Evolutionary conservation across 2,329 filamentous ascomycete genomes (phyloP).

Genomic region (Macrophomina tecta): DNA sequence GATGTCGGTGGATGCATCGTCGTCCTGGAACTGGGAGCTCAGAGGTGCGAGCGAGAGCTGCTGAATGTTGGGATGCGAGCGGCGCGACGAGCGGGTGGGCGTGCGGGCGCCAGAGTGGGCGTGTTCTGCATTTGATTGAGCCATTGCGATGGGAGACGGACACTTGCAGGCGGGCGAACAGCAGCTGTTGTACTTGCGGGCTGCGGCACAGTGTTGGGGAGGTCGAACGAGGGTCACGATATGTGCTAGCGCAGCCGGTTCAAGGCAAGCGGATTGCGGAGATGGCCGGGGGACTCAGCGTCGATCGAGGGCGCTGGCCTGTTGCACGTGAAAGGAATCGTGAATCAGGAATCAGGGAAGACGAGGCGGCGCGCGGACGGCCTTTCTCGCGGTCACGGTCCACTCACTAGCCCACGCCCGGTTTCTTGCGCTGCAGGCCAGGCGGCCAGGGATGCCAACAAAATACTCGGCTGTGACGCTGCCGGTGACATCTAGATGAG

Average conservation of each 20-base stretch:
- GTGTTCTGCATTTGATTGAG: conserved; percentile 17
- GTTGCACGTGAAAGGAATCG: conserved; percentile 14
- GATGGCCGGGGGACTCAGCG: neutral
- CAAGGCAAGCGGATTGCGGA: conserved; percentile 20
- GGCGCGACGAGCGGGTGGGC: conserved; percentile 44
- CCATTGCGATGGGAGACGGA: conserved; percentile 20
- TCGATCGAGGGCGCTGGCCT: neutral
- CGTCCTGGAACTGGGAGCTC: conserved; percentile 59
- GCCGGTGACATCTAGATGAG: conserved; percentile 12
- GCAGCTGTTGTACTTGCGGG: conserved; percentile 17
- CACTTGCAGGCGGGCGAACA: neutral
- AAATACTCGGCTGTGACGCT: conserved; percentile 16
- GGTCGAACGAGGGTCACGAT: conserved; percentile 24
- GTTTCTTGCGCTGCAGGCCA: conserved; percentile 3
- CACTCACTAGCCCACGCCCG: conserved; percentile 10
- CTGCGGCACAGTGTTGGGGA: conserved; percentile 2
- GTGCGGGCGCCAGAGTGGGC: conserved; percentile 20
- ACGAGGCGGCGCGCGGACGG: conserved; percentile 8
- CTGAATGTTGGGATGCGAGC: conserved; percentile 65
- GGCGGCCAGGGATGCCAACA: conserved; percentile 12
- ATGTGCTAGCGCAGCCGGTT: conserved; percentile 14
- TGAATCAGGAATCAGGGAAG: conserved; percentile 21
- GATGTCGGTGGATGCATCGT: conserved; percentile 48
- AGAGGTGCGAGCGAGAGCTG: conserved; percentile 67
- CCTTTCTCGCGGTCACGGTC: conserved; percentile 4